Base-by-base conservation (phyloP, 2,329 filamentous ascomycete species). In the Decorospora gaudefroyi region DNA sequence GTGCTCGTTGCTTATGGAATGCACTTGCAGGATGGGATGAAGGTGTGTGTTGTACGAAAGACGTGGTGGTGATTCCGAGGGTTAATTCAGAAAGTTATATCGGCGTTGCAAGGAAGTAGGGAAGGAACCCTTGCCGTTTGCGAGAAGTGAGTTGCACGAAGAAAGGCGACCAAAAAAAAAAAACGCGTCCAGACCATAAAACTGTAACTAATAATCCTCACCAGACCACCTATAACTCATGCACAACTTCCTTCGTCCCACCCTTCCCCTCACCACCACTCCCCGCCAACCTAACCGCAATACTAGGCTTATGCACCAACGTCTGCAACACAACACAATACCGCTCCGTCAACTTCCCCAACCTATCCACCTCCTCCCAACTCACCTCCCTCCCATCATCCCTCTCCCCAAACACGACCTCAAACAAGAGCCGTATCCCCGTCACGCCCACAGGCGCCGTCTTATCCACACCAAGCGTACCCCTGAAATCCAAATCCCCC, bases 401-500 rank as follows among this genome's bases (percentile, higher is more conserved):
- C 28, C 49, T 59, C 36, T 54, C 45, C 3, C 57, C 64, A 53
- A 75, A 70, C 36, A 72, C 61, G n/a, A 77, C 36, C 23, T 72
- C 67, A 50, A 78, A 76, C 6, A 59, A 60, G 49, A 78, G 49
- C 33, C 74, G 55, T 37, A 78, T 76, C n/a, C 61, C 64, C 44
- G 70, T 74, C 43, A 78, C 76, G 1, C 76, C 75, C 7, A 78
- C 74, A 0, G 74, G 73, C 16, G 75, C 74, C 4, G 59, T 61
- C 29, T 62, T 64, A 44, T 78, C 75, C 30, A 78, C 74, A 1
- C 76, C 75, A 68, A 77, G 64, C 13, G 75, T 78, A 2, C 76
- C 76, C 37, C 70, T 67, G 57, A 78, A 78, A 46, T 78, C 75
- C 35, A 78, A 47, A 55, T 78, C 75, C 5, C 75, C 75, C 41